Evolutionary conservation across 2,329 filamentous ascomycete species (phyloP).

Genomic region (Cyclaneusma minus): DNA sequence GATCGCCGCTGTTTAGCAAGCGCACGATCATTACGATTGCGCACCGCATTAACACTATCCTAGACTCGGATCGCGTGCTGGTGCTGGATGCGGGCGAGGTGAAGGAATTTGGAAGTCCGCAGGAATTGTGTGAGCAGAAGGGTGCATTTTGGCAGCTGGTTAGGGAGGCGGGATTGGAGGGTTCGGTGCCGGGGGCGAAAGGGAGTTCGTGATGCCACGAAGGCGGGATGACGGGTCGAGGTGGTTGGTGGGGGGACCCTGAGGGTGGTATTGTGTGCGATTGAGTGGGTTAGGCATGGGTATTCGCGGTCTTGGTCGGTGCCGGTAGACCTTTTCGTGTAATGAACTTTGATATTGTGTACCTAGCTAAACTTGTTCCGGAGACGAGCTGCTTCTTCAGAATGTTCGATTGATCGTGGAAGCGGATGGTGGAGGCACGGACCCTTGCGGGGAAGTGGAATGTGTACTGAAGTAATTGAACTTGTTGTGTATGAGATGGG

Average conservation of each 20-base stretch:
- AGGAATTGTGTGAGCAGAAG: conserved; percentile 56
- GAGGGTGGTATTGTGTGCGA: no score
- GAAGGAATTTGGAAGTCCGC: conserved; percentile 81
- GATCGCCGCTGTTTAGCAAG: conserved; percentile 60
- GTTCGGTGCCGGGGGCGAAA: conserved; percentile 3
- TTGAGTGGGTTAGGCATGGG: no score
- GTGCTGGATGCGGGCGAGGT: conserved; percentile 85
- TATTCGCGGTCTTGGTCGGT: no score
- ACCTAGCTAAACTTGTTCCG: no score
- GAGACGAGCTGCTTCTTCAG: no score
- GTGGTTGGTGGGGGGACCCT: background rate
- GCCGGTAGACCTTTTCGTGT: no score
- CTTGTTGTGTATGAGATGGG: no score
- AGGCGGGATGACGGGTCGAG: background rate
- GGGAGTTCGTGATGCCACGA: background rate
- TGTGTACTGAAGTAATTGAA: no score
- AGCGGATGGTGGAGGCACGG: no score
- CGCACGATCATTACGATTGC: conserved; percentile 97
- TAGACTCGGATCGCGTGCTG: conserved; percentile 77
- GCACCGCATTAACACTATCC: conserved; percentile 94
- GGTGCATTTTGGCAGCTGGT: conserved; percentile 83
- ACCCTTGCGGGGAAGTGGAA: no score
- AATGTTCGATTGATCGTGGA: no score
- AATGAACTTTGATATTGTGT: no score
- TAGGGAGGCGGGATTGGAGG: conserved; percentile 64